Evolutionary conservation across 1,284 basidiomycete genomes (phyloP).

Genomic region (Cryptococcus sp.): DNA sequence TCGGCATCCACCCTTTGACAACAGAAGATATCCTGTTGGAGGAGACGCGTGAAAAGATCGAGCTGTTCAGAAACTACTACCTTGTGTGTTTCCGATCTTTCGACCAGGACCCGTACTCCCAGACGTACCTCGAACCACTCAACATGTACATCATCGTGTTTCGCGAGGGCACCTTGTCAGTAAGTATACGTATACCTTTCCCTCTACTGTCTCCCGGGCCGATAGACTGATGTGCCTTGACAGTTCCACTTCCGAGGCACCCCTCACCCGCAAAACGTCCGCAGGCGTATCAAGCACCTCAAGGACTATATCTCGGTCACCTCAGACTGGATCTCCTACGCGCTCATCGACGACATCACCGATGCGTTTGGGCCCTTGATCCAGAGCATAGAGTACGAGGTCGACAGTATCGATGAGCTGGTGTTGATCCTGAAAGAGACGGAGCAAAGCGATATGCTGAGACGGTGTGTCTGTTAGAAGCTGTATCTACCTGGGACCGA

Average conservation of each 20-base stretch:
- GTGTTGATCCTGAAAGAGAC: constrained; percentile 91
- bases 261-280: constrained; percentile 96
- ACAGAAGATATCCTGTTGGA: constrained; percentile 99
- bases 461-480: constrained; percentile 51
- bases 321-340: constrained; percentile 99
- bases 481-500: no score
- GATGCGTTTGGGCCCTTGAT: constrained; percentile 99
- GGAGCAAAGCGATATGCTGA: constrained; percentile 74
- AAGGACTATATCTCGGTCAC: constrained; percentile 99
- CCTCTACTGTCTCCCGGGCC: neutral
- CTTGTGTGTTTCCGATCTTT: constrained; percentile 99
- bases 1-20: constrained; percentile 94
- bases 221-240: neutral
- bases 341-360: constrained; percentile 98
- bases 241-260: constrained; percentile 98
- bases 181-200: constrained; percentile 48
- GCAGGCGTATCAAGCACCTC: constrained; percentile 96
- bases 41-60: constrained; percentile 99
- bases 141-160: constrained; percentile 99
- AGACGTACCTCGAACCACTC: constrained; percentile 93
- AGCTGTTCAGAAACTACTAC: constrained; percentile 98
- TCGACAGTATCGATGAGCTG: constrained; percentile 97
- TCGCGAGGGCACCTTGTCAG: constrained; percentile 91
- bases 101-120: constrained; percentile 97
- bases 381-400: constrained; percentile 98